Base-by-base conservation (phyloP, 1,139 yeast species). In the Candida dubliniensis region DNA sequence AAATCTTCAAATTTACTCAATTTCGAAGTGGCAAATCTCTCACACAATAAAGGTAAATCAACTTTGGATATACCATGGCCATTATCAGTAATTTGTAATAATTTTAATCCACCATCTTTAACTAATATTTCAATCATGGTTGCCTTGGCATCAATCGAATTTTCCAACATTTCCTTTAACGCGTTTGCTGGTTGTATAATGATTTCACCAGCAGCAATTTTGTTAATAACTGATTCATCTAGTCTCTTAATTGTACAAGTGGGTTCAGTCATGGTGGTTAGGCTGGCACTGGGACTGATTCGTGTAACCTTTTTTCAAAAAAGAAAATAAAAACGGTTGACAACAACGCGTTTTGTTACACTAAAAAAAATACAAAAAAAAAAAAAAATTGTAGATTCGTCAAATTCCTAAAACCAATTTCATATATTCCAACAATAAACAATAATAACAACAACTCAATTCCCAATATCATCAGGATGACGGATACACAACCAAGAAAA, bases 171-270 rank as follows among this genome's bases (percentile, higher is more conserved):
- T 55, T 79, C 84, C 53, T 79, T 79, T 29, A 79, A 60, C 0
- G 84, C 82, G 55, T 93, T 93, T 2, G 95, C 87, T 0, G 99
- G 99, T 7, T 91, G 95, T 31, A 91, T 78, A 47, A 95, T 88
- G 66, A 95, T 89, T 66, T 95, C 99, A 0, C 99, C 99, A 1
- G 99, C 99, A 0, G 99, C 99, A 26, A 95, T 93, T 48, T 85
- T 78, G 61, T 89, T 91, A 42, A 95, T 87, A 30, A 91, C 98
- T 3, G 77, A 59, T 25, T 67, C 67, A 33, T 84, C 90, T 10
- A 89, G 74, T 41, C 77, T 73, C 56, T 69, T 58, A 36, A 67
- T 68, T 41, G 43, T 38, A 25, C 38, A 27, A 8, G 23, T 32
- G 34, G 31, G 13, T 18, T 38, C 43, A 11, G 41, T 26, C 43